phyloP scores from a whole-genome alignment of 805 yeast species.

The Metschnikowia similis region DNA sequence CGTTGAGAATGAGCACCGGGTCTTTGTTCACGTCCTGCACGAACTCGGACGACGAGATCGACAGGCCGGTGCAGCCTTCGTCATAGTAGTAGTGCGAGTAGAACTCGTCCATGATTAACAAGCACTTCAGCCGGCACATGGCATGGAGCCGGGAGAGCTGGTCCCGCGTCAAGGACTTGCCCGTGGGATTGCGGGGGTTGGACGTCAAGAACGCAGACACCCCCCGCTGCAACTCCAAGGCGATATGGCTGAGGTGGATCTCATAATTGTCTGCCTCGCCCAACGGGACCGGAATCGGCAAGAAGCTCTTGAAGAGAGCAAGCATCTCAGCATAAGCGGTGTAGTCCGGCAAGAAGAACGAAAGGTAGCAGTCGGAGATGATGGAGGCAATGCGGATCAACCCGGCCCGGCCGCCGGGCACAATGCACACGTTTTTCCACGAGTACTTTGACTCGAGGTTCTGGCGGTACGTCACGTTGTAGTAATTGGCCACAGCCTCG shows the following conservation, averaged over 20 bases:
- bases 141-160: conserved; percentile 48
- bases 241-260: conserved; percentile 49
- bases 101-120: conserved; percentile 61
- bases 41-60: conserved; percentile 47
- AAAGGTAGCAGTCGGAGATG: conserved; percentile 53
- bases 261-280: conserved; percentile 54
- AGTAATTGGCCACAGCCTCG: conserved; percentile 54
- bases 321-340: conserved; percentile 66
- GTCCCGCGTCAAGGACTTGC: conserved; percentile 44
- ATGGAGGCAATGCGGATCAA: conserved; percentile 59
- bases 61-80: conserved; percentile 49
- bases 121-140: conserved; percentile 50
- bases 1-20: conserved; percentile 57
- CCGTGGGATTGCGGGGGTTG: conserved; percentile 63
- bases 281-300: conserved; percentile 60
- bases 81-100: conserved; percentile 56
- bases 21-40: conserved; percentile 54
- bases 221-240: conserved; percentile 51
- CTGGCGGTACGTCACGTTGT: conserved; percentile 51
- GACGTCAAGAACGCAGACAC: conserved; percentile 56
- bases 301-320: conserved; percentile 56
- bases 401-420: conserved; percentile 65
- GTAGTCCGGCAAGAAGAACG: conserved; percentile 59
- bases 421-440: conserved; percentile 56
- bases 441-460: conserved; percentile 51